Evolutionary conservation across 495 filamentous ascomycete genomes (phyloP).

Genomic region (Cercophora newfieldiana): DNA sequence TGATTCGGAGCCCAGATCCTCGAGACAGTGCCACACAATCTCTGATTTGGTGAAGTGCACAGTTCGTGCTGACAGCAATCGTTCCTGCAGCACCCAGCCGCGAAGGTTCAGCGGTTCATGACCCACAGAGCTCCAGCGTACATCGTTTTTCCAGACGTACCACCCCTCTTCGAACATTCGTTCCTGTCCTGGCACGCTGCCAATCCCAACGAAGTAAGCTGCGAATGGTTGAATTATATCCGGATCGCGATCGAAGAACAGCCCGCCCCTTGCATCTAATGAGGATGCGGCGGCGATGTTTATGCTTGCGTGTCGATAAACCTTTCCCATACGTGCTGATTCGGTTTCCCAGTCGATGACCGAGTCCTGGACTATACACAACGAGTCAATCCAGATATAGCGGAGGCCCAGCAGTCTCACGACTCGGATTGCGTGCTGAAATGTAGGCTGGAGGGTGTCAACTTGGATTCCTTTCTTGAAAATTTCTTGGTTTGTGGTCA

Average conservation of each 20-base stretch:
- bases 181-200: too few species aligned
- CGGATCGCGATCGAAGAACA: constrained; percentile 12
- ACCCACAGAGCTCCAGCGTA: constrained; percentile 30
- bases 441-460: constrained; percentile 19
- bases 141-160: constrained; percentile 21
- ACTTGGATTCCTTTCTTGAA: constrained; percentile 14
- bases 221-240: not conserved
- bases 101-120: constrained; percentile 29
- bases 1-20: constrained; percentile 1
- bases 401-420: constrained; percentile 18
- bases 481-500: not conserved
- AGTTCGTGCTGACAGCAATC: constrained; percentile 33
- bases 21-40: constrained; percentile 39
- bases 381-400: constrained; percentile 21
- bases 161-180: not conserved
- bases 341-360: constrained; percentile 25
- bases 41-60: constrained; percentile 36
- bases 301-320: constrained; percentile 31
- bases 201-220: not conserved
- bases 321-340: constrained; percentile 32
- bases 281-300: constrained; percentile 33
- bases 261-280: constrained; percentile 16
- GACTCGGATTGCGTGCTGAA: constrained; percentile 28
- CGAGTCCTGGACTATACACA: constrained; percentile 25
- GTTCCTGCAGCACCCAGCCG: constrained; percentile 43